Evolutionary conservation across 1,284 basidiomycete species (phyloP).

Genomic region (Ceratobasidium sp.): DNA sequence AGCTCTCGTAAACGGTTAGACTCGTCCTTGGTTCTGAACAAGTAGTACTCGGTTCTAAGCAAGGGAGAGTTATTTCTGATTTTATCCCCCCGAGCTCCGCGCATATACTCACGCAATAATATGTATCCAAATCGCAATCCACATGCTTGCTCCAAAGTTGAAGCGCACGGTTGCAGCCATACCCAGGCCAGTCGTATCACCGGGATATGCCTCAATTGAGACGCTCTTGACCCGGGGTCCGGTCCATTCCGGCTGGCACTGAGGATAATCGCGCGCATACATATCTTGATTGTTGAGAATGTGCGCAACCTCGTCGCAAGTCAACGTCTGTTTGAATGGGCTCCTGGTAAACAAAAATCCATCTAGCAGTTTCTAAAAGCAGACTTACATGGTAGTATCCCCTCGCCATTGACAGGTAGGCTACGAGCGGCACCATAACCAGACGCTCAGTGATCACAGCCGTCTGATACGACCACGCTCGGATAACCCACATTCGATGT

Average conservation of each 20-base stretch:
- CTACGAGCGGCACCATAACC: background rate
- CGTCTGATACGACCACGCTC: constrained; percentile 7
- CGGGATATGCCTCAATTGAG: background rate
- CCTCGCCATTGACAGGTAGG: background rate
- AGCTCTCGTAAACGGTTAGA: constrained; percentile 3
- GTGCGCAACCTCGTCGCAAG: constrained; percentile 15
- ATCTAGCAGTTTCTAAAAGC: background rate
- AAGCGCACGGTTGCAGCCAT: background rate
- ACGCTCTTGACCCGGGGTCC: background rate
- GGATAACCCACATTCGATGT: constrained; percentile 3
- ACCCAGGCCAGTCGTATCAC: background rate
- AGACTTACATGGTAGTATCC: constrained; percentile 21
- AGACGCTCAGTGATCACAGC: background rate
- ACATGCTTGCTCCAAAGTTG: constrained; percentile 13
- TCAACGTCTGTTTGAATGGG: background rate
- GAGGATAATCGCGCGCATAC: constrained; percentile 20
- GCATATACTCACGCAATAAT: constrained; percentile 30
- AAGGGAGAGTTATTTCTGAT: no score
- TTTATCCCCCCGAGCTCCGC: background rate
- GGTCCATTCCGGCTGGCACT: constrained; percentile 20
- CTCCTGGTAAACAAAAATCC: background rate
- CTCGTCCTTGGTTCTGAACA: background rate
- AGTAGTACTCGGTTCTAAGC: constrained; percentile 25
- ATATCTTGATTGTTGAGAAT: background rate
- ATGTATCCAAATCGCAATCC: constrained; percentile 32